These are phyloP conservation scores for Choiromyces venosus DNA, from an alignment of 495 filamentous ascomycete species.

Conservation along the genomic window DNA sequence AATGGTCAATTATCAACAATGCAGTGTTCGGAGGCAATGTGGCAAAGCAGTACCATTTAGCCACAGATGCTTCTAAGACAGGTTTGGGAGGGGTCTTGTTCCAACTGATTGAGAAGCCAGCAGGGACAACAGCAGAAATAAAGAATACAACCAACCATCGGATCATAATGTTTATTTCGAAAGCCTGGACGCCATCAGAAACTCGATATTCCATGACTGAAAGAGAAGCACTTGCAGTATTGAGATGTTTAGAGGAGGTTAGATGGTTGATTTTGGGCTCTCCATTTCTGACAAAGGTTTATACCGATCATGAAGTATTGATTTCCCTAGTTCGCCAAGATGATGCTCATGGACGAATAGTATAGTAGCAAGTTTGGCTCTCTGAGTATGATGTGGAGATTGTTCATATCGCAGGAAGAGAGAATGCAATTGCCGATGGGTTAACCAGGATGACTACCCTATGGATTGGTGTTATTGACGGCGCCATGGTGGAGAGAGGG, in stretches of 20 bases:
- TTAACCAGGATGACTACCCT: not conserved
- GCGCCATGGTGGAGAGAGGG: too few relatives aligned
- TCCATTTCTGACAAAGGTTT: not conserved
- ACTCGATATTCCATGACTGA: constrained; percentile 8
- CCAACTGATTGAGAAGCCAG: not conserved
- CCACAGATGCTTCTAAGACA: not conserved
- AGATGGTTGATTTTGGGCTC: not conserved
- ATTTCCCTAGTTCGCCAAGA: not conserved
- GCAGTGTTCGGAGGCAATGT: not conserved
- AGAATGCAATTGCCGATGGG: constrained; percentile 8
- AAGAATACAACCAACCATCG: too few relatives aligned
- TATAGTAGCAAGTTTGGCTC: not conserved
- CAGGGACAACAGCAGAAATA: too few relatives aligned
- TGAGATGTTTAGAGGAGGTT: constrained; percentile 1
- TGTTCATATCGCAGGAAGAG: not conserved
- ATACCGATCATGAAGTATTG: constrained; percentile 9
- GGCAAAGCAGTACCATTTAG: not conserved
- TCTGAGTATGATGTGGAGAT: constrained; percentile 8
- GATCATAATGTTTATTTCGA: constrained; percentile 5
- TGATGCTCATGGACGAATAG: not conserved
- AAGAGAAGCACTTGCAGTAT: constrained; percentile 7
- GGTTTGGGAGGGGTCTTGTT: constrained; percentile 5
- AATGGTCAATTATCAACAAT: not conserved
- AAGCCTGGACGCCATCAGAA: not conserved
- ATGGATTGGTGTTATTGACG: too few relatives aligned